Evolutionary conservation across 2,329 filamentous ascomycete genomes (phyloP), one percentile per base, ranked within the genome.

Genomic region (Phyllosticta capitalensis): DNA sequence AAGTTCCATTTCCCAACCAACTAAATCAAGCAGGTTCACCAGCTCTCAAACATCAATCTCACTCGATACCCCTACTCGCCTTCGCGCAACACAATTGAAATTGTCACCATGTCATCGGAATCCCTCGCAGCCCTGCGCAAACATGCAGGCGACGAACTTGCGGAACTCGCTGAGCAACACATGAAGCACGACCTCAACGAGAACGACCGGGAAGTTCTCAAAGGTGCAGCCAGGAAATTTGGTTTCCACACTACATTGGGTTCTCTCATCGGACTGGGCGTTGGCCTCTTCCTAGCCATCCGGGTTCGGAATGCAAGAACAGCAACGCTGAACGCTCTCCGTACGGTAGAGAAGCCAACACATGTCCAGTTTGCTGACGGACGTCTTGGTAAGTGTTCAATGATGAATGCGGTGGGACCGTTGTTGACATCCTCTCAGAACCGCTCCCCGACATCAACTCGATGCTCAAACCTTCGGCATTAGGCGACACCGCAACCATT

Each of bases 361-460:
- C 77, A 83, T 57, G 78, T 88, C 5, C 72, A 80, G 14, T 88
- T 88, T 68, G 79, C 81, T 0, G 79, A 81, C 63, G 86, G 85
- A 0, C 75, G 83, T 19, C 79, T 78, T 55, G 79, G 82, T 83
- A 68, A 22, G 66, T 59, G 10, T 17, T 28, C 14, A 54, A 48
- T n/a, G 6, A 51, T 22, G 6, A 19, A 14, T 14, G 17, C n/a
- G 28, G 7, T 7, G n/a, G 38, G 38, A n/a, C 17, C 17, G 24
- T 19, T 9, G n/a, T 20, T 55, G 54, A 61, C 50, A 48, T 56
- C 30, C 49, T 45, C 51, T n/a, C 65, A 83, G 84, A 86, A 66
- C 67, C 79, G 0, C 73, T 88, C 1, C 85, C 86, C 0, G 83
- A 88, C 64, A 72, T 88, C 38, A 82, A 81, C 0, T 77, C 78